Evolutionary conservation across 129 eudicot species (phyloP).

Genomic region (Artemisia tridentata): DNA sequence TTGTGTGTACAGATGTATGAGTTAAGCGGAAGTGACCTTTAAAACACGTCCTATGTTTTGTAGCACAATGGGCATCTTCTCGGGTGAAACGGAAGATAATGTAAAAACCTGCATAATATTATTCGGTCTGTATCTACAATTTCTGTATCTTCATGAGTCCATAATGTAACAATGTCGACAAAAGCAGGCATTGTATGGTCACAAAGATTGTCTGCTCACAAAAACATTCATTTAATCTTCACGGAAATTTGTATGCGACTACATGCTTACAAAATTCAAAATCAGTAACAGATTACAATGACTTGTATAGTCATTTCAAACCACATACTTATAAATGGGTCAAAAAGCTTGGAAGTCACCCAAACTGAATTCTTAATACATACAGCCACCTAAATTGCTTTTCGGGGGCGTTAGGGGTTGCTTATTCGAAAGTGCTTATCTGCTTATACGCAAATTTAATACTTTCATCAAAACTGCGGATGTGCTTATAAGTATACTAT

Average conservation of each 20-base stretch:
- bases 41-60: constrained; percentile 58
- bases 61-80: constrained; percentile 45
- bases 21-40: constrained; percentile 35
- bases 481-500: too few relatives aligned
- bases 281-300: constrained; percentile 1
- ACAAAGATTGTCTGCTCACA: constrained; percentile 52
- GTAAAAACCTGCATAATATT: constrained; percentile 50
- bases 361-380: background rate
- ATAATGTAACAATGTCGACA: constrained; percentile 47
- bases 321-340: too few relatives aligned
- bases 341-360: too few relatives aligned
- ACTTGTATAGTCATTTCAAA: too few relatives aligned
- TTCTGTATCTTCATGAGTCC: background rate
- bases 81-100: constrained; percentile 59
- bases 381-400: background rate
- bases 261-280: constrained; percentile 27
- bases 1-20: too few relatives aligned
- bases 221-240: constrained; percentile 47
- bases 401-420: too few relatives aligned
- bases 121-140: background rate
- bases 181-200: constrained; percentile 48
- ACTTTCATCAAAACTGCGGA: too few relatives aligned
- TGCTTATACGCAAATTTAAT: too few relatives aligned
- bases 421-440: too few relatives aligned
- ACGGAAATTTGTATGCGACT: constrained; percentile 47